phyloP scores from a whole-genome alignment of 257 asterid species.

The Nemophila menziesii region DNA sequence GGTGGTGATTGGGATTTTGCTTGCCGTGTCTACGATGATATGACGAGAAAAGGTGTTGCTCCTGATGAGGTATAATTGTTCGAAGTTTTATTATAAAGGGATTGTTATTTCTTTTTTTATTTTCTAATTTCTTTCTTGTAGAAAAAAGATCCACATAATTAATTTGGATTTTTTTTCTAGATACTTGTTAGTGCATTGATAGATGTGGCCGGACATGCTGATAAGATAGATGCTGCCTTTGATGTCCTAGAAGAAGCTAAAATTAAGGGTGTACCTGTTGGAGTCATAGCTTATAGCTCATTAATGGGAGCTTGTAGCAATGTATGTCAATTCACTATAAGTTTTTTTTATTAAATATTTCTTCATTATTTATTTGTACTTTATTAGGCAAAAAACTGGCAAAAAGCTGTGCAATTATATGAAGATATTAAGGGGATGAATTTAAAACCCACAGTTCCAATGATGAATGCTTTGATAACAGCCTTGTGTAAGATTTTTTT shows the following conservation, averaged over 20 bases:
- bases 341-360: conserved; percentile 3
- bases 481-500: conserved; percentile 62
- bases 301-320: conserved; percentile 99
- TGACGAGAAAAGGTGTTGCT: conserved; percentile 62
- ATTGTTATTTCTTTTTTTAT: conserved; percentile 6
- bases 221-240: conserved; percentile 85
- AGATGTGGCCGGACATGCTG: conserved; percentile 97
- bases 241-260: conserved; percentile 71
- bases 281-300: conserved; percentile 82
- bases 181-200: conserved; percentile 89
- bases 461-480: conserved; percentile 94
- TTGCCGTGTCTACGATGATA: conserved; percentile 64
- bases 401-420: conserved; percentile 75
- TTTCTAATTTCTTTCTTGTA: too few relatives aligned
- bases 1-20: conserved; percentile 95
- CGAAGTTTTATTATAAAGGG: conserved; percentile 2
- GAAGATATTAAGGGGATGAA: conserved; percentile 51
- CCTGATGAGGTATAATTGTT: conserved; percentile 80
- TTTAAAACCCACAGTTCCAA: conserved; percentile 66
- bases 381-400: conserved; percentile 71
- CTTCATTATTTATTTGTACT: conserved; percentile 9
- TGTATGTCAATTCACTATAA: conserved; percentile 28
- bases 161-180: conserved; percentile 23
- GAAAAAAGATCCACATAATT: too few relatives aligned
- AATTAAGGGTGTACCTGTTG: conserved; percentile 63